Conservation (phyloP, 495 filamentous ascomycete genomes). For the Penicillium roqueforti region DNA sequence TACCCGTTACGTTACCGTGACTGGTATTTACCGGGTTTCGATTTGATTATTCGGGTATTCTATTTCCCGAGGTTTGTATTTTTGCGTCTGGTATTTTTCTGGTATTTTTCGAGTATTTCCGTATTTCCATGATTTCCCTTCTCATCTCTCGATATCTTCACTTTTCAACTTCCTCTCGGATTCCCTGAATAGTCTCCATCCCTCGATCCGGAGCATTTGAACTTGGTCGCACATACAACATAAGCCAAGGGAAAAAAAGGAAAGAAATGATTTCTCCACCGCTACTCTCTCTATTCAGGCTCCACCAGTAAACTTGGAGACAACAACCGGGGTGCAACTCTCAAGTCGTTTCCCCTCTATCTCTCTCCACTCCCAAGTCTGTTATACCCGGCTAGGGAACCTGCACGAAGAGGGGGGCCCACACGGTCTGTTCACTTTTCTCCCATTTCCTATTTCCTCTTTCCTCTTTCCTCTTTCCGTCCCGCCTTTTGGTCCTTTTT, state of each 20-base stretch:
- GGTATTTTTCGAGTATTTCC: too few relatives aligned
- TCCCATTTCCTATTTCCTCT: neutral
- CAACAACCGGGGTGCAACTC: conserved; percentile 14
- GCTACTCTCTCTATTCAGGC: conserved; percentile 9
- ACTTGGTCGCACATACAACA: conserved; percentile 11
- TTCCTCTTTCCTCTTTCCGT: neutral
- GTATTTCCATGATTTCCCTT: too few relatives aligned
- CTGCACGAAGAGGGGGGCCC: conserved; percentile 18
- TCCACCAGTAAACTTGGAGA: conserved; percentile 21
- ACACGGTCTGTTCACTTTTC: conserved; percentile 7
- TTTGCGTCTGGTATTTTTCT: neutral
- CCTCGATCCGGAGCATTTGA: conserved; percentile 9
- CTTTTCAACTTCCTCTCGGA: neutral
- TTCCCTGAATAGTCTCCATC: neutral
- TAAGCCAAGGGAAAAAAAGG: neutral
- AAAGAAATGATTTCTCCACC: conserved; percentile 5
- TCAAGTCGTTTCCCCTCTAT: neutral
- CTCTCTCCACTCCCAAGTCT: conserved; percentile 7
- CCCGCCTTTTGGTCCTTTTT: neutral
- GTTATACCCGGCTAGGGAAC: conserved; percentile 21
- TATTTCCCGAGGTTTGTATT: neutral
- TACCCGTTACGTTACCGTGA: neutral
- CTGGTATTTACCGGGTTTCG: neutral
- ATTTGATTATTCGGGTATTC: neutral
- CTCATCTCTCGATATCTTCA: neutral